phyloP scores from a whole-genome alignment of 768 basidiomycete genomes.

The Kwoniella pini region DNA sequence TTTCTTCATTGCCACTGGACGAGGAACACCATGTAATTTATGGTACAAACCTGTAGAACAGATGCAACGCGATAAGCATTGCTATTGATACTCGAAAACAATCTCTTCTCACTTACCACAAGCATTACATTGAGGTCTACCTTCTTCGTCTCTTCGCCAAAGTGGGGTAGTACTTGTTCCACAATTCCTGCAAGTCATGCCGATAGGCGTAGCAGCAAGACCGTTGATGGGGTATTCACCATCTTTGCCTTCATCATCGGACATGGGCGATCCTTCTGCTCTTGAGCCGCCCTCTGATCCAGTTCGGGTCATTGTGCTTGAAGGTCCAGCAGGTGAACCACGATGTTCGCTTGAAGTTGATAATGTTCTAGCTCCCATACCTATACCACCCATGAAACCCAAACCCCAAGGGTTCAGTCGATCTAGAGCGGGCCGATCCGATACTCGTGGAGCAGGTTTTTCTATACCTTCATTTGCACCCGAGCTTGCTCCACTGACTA shows the following conservation, averaged over 20 bases:
- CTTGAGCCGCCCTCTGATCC: conserved; percentile 39
- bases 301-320: conserved; percentile 16
- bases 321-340: conserved; percentile 16
- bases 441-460: conserved; percentile 23
- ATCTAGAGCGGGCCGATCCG: conserved; percentile 32
- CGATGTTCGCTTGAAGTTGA: conserved; percentile 23
- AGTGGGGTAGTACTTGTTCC: conserved; percentile 57
- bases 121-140: conserved; percentile 58
- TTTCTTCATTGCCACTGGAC: conserved; percentile 99
- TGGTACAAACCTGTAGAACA: conserved; percentile 81
- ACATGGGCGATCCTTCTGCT: conserved; percentile 35
- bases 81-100: no score
- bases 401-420: conserved; percentile 16
- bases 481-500: conserved; percentile 55
- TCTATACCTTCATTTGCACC: conserved; percentile 56
- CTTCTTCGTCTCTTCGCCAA: conserved; percentile 59
- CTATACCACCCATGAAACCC: conserved; percentile 27
- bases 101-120: conserved; percentile 59
- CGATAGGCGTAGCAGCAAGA: conserved; percentile 44
- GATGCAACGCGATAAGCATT: conserved; percentile 5
- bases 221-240: conserved; percentile 22
- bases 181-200: conserved; percentile 55
- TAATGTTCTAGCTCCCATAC: conserved; percentile 21
- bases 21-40: conserved; percentile 94
- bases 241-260: conserved; percentile 20